phyloP scores from a whole-genome alignment of 192 early-diverging fungal species.

The Lobosporangium transversale region DNA sequence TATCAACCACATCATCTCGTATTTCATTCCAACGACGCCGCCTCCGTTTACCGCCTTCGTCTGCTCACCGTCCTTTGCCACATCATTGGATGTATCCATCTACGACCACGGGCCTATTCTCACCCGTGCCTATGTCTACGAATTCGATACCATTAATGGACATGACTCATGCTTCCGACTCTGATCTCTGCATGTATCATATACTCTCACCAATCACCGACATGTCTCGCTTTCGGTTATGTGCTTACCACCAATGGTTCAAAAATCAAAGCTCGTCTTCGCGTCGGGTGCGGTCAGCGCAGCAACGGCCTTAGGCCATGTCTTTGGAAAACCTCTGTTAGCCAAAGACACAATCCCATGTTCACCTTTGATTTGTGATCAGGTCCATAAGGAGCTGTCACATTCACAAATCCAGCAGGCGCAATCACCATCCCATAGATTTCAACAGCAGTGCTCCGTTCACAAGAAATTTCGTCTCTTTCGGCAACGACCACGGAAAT shows the following conservation, averaged over 20 bases:
- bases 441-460: constrained; percentile 40
- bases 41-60: constrained; percentile 15
- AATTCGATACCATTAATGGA: neutral
- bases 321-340: constrained; percentile 41
- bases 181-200: neutral
- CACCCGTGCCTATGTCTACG: neutral
- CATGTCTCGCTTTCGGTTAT: neutral
- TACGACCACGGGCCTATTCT: neutral
- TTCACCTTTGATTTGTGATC: constrained; percentile 18
- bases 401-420: constrained; percentile 20
- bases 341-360: constrained; percentile 42
- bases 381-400: constrained; percentile 22
- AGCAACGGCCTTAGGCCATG: constrained; percentile 38
- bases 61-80: constrained; percentile 27
- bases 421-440: constrained; percentile 43
- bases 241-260: neutral
- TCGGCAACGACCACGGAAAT: constrained; percentile 36
- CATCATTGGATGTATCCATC: constrained; percentile 31
- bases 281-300: constrained; percentile 41
- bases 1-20: constrained; percentile 10
- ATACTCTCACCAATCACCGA: constrained; percentile 7
- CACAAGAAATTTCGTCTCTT: constrained; percentile 49
- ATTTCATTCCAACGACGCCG: constrained; percentile 9
- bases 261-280: constrained; percentile 44
- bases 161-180: neutral